Percentiles rank a stretch among this genome's conserved stretches.
Conservation (phyloP, 768 basidiomycete genomes). For the Kwoniella dejecticola region DNA sequence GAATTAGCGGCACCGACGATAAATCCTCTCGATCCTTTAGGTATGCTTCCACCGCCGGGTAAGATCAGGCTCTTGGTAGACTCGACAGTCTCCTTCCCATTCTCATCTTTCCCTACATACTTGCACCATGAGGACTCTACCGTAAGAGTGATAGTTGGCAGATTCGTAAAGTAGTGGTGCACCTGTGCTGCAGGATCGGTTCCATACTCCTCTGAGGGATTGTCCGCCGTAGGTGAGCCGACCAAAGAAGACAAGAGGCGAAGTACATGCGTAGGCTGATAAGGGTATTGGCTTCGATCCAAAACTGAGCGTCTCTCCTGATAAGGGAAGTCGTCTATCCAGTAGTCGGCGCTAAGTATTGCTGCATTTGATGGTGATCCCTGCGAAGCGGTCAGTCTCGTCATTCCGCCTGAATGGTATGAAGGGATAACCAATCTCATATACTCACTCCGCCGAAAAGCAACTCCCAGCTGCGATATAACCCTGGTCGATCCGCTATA, state of each 20-base stretch:
- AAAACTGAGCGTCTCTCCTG: conserved; percentile 75
- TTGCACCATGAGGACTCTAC: conserved; percentile 69
- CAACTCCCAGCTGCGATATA: conserved; percentile 47
- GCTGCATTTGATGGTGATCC: conserved; percentile 65
- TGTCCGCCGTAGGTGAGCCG: conserved; percentile 19
- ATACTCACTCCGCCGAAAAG: conserved; percentile 44
- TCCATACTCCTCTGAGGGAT: conserved; percentile 11
- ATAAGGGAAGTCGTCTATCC: conserved; percentile 72
- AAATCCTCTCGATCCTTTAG: conserved; percentile 67
- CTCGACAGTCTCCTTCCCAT: conserved; percentile 61
- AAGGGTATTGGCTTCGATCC: conserved; percentile 81
- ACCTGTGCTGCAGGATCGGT: conserved; percentile 66
- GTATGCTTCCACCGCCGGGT: conserved; percentile 69
- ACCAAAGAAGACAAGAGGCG: conserved; percentile 75
- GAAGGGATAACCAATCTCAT: conserved; percentile 13
- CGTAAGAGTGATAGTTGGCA: conserved; percentile 74
- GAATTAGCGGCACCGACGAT: conserved; percentile 65
- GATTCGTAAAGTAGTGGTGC: conserved; percentile 71
- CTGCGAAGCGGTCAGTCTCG: conserved; percentile 70
- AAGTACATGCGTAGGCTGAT: conserved; percentile 70
- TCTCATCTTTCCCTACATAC: conserved; percentile 65
- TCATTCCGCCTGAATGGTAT: conserved; percentile 46
- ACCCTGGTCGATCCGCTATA: conserved; percentile 58
- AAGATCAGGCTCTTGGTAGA: conserved; percentile 30
- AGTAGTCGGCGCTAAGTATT: conserved; percentile 75